Conservation (phyloP, 1,284 basidiomycete genomes). For the Agroathelia rolfsii region DNA sequence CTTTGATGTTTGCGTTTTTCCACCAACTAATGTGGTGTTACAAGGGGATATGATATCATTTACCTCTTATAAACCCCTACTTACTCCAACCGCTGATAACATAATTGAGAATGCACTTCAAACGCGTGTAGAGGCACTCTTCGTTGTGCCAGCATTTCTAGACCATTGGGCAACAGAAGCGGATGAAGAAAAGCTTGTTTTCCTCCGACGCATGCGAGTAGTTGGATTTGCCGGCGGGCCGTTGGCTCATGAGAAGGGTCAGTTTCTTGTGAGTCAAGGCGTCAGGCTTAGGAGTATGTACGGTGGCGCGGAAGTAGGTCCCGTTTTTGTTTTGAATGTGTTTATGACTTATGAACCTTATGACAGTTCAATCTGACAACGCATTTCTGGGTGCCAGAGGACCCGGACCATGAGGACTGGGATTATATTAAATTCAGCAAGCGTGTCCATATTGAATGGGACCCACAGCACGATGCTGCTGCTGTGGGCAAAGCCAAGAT, state of each 20-base stretch:
- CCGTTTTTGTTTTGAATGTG: no score
- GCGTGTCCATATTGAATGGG: constrained; percentile 21
- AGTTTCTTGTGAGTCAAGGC: not conserved
- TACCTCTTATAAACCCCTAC: constrained; percentile 5
- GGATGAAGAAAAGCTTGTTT: constrained; percentile 5
- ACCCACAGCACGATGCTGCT: constrained; percentile 28
- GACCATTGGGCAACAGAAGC: constrained; percentile 8
- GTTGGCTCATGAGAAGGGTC: not conserved
- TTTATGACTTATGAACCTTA: no score
- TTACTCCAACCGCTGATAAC: constrained; percentile 14
- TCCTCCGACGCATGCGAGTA: constrained; percentile 7
- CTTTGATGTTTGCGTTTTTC: no score
- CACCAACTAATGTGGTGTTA: no score
- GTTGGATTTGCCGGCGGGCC: constrained; percentile 6
- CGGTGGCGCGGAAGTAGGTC: constrained; percentile 14
- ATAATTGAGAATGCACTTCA: constrained; percentile 8
- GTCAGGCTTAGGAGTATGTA: constrained; percentile 7
- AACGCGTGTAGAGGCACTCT: constrained; percentile 8
- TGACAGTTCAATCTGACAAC: no score
- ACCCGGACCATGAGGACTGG: constrained; percentile 14
- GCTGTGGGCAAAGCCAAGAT: no score
- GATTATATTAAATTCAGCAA: constrained; percentile 21
- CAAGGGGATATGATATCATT: no score
- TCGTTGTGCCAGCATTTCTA: constrained; percentile 12
- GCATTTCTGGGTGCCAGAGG: constrained; percentile 4